phyloP scores from a whole-genome alignment of 1,284 basidiomycete species.

The Athelia sp. region DNA sequence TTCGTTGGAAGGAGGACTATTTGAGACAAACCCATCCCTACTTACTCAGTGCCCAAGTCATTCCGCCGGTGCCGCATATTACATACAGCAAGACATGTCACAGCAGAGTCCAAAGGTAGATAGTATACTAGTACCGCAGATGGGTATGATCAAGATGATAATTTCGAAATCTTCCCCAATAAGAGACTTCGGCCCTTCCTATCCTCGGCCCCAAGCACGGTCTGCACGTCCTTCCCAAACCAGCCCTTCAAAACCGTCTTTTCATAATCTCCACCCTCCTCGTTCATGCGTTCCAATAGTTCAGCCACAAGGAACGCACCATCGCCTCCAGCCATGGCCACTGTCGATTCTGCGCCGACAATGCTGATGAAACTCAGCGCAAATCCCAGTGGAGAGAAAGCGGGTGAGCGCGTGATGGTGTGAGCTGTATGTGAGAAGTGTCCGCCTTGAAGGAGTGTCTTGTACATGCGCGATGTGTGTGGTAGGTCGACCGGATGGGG shows the following conservation, averaged over 20 bases:
- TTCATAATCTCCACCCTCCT: constrained; percentile 34
- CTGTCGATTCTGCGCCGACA: constrained; percentile 50
- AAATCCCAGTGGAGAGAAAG: constrained; percentile 55
- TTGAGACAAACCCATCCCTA: too few species aligned
- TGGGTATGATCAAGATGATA: too few species aligned
- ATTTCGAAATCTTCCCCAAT: constrained; percentile 41
- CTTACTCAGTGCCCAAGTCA: too few species aligned
- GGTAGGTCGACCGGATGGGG: constrained; percentile 76
- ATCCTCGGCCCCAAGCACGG: constrained; percentile 37
- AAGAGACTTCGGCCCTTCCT: constrained; percentile 55
- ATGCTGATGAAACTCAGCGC: constrained; percentile 52
- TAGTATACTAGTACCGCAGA: too few species aligned
- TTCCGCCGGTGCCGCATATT: too few species aligned
- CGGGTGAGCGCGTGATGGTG: constrained; percentile 38
- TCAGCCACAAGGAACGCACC: constrained; percentile 81
- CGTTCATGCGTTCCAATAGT: constrained; percentile 58
- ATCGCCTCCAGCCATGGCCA: constrained; percentile 59
- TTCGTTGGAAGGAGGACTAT: too few species aligned
- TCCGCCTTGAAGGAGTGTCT: constrained; percentile 84
- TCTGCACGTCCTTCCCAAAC: constrained; percentile 41
- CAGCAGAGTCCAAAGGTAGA: too few species aligned
- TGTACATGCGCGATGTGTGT: constrained; percentile 78
- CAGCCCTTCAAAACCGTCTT: constrained; percentile 44
- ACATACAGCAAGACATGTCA: too few species aligned
- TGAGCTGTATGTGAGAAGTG: constrained; percentile 69